Percentiles rank a stretch among this genome's conserved stretches.
Conservation (phyloP, 257 asterid genomes). For the Cruciata laevipes region DNA sequence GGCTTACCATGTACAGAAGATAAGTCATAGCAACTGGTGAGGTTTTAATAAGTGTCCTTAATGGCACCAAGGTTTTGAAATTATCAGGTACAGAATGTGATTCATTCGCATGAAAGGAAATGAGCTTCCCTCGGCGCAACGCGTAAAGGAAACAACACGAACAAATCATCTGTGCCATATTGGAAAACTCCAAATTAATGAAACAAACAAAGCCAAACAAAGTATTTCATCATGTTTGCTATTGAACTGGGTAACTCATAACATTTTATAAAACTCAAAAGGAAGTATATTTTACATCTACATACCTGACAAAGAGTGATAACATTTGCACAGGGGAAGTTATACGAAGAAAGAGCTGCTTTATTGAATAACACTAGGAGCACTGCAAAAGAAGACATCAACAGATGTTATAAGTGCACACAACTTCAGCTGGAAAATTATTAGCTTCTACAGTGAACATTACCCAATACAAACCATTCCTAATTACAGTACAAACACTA, state of each 20-base stretch:
- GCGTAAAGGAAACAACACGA: constrained; percentile 67
- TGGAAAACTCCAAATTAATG: neutral
- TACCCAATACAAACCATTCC: constrained; percentile 2
- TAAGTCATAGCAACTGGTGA: constrained; percentile 68
- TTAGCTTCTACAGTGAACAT: neutral
- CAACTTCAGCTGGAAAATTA: neutral
- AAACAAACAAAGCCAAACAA: neutral
- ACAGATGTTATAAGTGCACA: constrained; percentile 1
- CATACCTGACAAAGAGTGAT: constrained; percentile 90
- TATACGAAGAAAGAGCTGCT: constrained; percentile 91
- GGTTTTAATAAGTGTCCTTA: constrained; percentile 48
- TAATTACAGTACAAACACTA: neutral
- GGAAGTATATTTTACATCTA: neutral
- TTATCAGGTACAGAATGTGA: constrained; percentile 32
- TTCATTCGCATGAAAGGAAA: constrained; percentile 56
- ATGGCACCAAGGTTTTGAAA: constrained; percentile 44
- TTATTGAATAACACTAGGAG: constrained; percentile 84
- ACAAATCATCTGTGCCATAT: constrained; percentile 53
- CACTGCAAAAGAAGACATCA: constrained; percentile 51
- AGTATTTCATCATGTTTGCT: neutral
- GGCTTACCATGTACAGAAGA: constrained; percentile 76
- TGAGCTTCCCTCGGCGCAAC: constrained; percentile 50
- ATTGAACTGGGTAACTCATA: neutral
- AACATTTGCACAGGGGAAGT: constrained; percentile 84
- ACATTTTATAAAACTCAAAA: neutral